Evolutionary conservation across 1,139 yeast species (phyloP).

Genomic region (Blastobotrys aristatus): DNA sequence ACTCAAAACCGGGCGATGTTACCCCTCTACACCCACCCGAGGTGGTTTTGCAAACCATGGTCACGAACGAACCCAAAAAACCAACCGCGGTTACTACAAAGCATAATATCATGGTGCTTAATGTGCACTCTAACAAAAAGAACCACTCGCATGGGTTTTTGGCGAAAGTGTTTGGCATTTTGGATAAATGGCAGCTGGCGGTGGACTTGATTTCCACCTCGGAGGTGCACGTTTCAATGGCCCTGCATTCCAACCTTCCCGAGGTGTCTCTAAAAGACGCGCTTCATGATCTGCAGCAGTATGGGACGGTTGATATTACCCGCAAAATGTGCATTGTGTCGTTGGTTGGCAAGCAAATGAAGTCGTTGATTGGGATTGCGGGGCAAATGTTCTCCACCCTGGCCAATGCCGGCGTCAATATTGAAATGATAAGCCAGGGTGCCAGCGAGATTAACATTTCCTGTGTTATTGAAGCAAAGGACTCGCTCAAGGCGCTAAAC

Average conservation of each 20-base stretch:
- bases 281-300: constrained; percentile 64
- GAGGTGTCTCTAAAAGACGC: constrained; percentile 65
- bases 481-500: constrained; percentile 78
- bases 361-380: constrained; percentile 92
- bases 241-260: constrained; percentile 64
- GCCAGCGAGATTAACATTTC: constrained; percentile 96
- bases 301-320: constrained; percentile 87
- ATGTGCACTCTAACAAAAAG: constrained; percentile 89
- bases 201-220: constrained; percentile 96
- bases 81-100: constrained; percentile 98
- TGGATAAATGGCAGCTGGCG: constrained; percentile 79
- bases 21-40: constrained; percentile 96
- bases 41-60: constrained; percentile 23
- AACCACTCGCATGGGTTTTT: constrained; percentile 91
- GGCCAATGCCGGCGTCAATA: constrained; percentile 87
- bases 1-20: constrained; percentile 74
- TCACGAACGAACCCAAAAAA: constrained; percentile 48
- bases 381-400: constrained; percentile 94
- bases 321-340: constrained; percentile 87
- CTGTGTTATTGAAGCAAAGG: constrained; percentile 82
- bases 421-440: constrained; percentile 97
- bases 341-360: constrained; percentile 95
- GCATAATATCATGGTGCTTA: constrained; percentile 84
- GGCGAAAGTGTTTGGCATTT: constrained; percentile 80
- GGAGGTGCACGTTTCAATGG: constrained; percentile 98